Evolutionary conservation across 1,284 basidiomycete species (phyloP), one percentile per base, ranked within the genome.

Genomic region (Quambalaria eucalypti): DNA sequence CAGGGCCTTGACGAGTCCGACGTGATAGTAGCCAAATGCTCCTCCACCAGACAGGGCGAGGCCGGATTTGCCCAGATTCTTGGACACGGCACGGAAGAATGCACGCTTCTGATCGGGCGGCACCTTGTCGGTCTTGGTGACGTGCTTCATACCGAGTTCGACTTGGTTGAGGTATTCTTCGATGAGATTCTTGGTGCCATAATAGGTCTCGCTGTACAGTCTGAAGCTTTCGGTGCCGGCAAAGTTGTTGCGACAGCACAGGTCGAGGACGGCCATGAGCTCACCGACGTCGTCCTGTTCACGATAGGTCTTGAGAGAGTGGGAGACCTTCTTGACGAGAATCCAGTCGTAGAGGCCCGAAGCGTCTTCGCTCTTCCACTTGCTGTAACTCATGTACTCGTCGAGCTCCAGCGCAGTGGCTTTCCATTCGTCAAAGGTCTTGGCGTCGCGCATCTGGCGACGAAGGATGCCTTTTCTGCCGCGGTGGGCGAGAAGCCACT

Each of bases 41-140:
- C 88, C 93, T 12, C 93, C 93, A 19, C 93, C 93, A 12, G 88
- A 91, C 5, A 98, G 81, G 76, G 93, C 97, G 4, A 98, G 79
- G 0, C 93, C 95, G 49, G 87, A 83, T n/a, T 82, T 81, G 61
- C 93, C 93, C 25, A 95, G 82, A 76, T 96, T 95, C 57, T 80
- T 87, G 71, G 89, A 90, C 42, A 87, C 84, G 57, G 83, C 85
- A 74, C 88, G 87, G 80, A 95, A 98, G 76, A 99, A 96, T 4
- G 84, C 82, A 62, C 85, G 84, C 80, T 97, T 98, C 77, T 95
- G 90, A 60, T 95, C 88, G 8, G 84, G 78, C 0, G 87, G 83
- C 6, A 97, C 78, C 31, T 64, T 84, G 14, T 66, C 55, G 2
- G 63, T 68, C 0, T 48, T 50, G 40, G 28, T 25, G 4, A 59